Evolutionary conservation across 129 eudicot genomes (phyloP), one percentile per base, ranked within the genome.

Genomic region (Solidago caesia): DNA sequence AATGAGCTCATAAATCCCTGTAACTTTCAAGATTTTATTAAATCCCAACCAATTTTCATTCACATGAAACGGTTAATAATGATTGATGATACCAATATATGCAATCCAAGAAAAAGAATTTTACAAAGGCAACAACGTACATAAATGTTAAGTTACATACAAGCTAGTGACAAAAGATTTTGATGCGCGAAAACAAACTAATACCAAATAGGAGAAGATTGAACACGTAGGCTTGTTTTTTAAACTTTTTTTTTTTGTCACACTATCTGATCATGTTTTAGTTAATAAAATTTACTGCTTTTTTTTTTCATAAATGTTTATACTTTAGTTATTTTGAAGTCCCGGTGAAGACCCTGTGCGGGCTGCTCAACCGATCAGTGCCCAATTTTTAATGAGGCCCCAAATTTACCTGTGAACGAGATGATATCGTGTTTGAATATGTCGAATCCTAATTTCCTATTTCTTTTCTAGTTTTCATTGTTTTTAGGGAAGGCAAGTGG

Each of bases 1-100:
- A 89, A 56, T 7, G 92, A 90, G 81, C 83, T 84, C 80, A 82
- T 79, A 73, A 94, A 94, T 65, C 97, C 98, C 98, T 94, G 87
- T 44, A 46, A 70, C 0, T 45, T 10, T 58, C 79, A 79, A n/a
- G 16, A 63, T 55, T 53, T 64, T 44, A 66, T n/a, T 39, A 59
- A 9, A 5, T 15, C 6, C 11, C 41, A 53, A 11, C 55, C 46
- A 10, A 58, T 33, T n/a, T 56, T n/a, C 41, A 16, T 4, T 60
- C 21, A 13, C 25, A 64, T 49, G 72, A 63, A 33, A 49, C 11
- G 26, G 15, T 3, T 62, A 29, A 13, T 27, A 12, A 43, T 46
- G 9, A 16, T 43, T 2, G 55, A 26, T 33, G 25, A n/a, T 64
- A 16, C 72, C 55, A 11, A 33, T 64, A 53, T n/a, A 65, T 29